Base-by-base conservation (phyloP, 441 rosid species). In the Eutrema salsugineum region DNA sequence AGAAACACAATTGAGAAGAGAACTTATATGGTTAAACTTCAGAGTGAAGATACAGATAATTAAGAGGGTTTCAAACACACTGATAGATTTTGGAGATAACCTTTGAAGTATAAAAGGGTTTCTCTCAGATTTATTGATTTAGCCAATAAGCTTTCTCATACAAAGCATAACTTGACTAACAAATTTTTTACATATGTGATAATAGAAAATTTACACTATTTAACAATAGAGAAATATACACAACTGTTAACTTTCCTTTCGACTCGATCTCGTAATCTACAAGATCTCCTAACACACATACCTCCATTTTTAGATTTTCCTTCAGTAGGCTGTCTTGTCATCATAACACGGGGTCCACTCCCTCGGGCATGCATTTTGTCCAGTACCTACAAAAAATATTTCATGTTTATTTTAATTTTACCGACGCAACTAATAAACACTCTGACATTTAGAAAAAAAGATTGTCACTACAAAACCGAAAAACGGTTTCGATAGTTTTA, bases 221-320 rank as follows among this genome's bases (percentile, higher is more conserved):
- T 24, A 24, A 24, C 4, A 24, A 24, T 24, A 24, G 3, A 3
- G 27, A 24, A 24, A 24, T 24, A 24, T 24, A 24, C 27, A 24
- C 27, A 2, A 24, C 0, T 24, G 27, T 24, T 24, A 24, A 24
- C 2, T 24, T 24, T 3, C 4, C 27, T 24, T 24, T 24, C 27
- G 3, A 24, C 27, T 24, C 27, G 27, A 24, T 24, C 27, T 2
- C 27, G 27, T 24, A 24, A 24, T 24, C 27, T 2, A 3, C 4
- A 0, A 24, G 27, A 24, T 24, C 27, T 24, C 27, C 27, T 0
- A 24, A 3, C 27, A 24, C 33, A 77, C 71, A 53, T 63, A 88
- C 99, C 99, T 88, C 98, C 99, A 83, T 89, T 95, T 74, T 85
- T 76, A 66, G 99, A 91, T 88, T 91, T 91, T 46, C 99, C 98